phyloP scores from a whole-genome alignment of 176 grass and related monocot genomes.

The Raddia guianensis region DNA sequence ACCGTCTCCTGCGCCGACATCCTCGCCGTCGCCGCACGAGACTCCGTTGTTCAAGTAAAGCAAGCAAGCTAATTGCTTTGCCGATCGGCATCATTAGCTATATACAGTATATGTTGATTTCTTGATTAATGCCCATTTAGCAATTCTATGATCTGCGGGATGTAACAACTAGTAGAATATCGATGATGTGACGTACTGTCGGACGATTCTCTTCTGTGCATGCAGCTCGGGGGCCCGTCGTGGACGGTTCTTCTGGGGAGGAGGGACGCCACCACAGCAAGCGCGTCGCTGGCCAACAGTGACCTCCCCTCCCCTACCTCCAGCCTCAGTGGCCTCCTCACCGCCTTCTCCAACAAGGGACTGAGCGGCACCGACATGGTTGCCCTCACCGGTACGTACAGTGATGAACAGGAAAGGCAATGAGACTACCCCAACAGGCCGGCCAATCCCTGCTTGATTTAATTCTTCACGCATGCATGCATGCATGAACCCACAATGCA shows the following conservation, averaged over 20 bases:
- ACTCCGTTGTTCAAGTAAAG: constrained; percentile 52
- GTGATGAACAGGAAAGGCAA: neutral
- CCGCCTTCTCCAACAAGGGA: constrained; percentile 58
- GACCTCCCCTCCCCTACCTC: constrained; percentile 53
- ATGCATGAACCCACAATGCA: neutral
- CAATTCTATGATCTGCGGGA: neutral
- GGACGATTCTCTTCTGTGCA: no score
- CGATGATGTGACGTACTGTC: neutral
- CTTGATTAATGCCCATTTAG: neutral
- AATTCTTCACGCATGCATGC: neutral
- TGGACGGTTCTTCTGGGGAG: constrained; percentile 63
- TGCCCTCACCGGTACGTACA: constrained; percentile 58
- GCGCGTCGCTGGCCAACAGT: constrained; percentile 52
- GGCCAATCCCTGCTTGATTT: neutral
- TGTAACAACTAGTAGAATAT: neutral
- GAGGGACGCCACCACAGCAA: constrained; percentile 62
- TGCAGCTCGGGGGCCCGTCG: constrained; percentile 65
- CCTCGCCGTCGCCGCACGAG: constrained; percentile 59
- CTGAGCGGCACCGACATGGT: constrained; percentile 63
- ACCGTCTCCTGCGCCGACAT: constrained; percentile 73
- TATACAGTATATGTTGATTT: neutral
- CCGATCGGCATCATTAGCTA: neutral
- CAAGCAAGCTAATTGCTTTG: neutral
- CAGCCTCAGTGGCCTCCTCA: constrained; percentile 47
- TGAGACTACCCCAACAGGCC: neutral